phyloP scores from a whole-genome alignment of 768 basidiomycete species.

The Pseudohyphozyma bogoriensis region DNA sequence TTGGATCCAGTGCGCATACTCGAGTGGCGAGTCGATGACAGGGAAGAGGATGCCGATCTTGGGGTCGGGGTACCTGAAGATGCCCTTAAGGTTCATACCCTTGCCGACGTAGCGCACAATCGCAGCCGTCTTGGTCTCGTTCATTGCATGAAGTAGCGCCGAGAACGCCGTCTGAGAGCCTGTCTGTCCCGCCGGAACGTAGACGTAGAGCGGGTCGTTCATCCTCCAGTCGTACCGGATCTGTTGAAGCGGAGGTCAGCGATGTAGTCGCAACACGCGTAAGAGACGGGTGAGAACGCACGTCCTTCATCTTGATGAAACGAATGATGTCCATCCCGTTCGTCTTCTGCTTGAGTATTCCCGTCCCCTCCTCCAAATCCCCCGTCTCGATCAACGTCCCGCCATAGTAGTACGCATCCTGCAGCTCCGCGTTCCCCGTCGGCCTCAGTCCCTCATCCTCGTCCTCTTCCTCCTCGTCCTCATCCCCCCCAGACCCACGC shows the following conservation, averaged over 20 bases:
- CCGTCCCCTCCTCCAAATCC: conserved; percentile 58
- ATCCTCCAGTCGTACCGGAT: conserved; percentile 22
- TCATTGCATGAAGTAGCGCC: conserved; percentile 76
- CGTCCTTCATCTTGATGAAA: conserved; percentile 63
- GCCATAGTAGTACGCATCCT: conserved; percentile 80
- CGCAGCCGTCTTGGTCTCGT: conserved; percentile 54
- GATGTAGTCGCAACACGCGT: too few relatives aligned
- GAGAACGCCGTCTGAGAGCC: conserved; percentile 48
- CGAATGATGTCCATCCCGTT: conserved; percentile 81
- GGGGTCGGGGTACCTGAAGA: conserved; percentile 14
- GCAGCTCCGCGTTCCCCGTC: conserved; percentile 43
- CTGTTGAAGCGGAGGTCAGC: neutral
- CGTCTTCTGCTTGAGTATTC: conserved; percentile 43
- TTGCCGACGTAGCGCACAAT: conserved; percentile 72
- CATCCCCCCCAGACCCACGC: conserved; percentile 31
- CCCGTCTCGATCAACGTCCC: conserved; percentile 68
- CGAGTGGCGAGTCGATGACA: conserved; percentile 44
- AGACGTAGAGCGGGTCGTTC: conserved; percentile 23
- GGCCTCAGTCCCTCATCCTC: conserved; percentile 37
- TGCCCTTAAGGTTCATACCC: conserved; percentile 38
- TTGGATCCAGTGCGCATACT: conserved; percentile 74
- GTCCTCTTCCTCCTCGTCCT: conserved; percentile 44
- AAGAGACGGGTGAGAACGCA: conserved; percentile 36
- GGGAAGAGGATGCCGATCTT: conserved; percentile 27
- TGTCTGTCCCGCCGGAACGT: neutral